phyloP scores from a whole-genome alignment of 2,329 filamentous ascomycete species.

The Trichoderma semiorbis region DNA sequence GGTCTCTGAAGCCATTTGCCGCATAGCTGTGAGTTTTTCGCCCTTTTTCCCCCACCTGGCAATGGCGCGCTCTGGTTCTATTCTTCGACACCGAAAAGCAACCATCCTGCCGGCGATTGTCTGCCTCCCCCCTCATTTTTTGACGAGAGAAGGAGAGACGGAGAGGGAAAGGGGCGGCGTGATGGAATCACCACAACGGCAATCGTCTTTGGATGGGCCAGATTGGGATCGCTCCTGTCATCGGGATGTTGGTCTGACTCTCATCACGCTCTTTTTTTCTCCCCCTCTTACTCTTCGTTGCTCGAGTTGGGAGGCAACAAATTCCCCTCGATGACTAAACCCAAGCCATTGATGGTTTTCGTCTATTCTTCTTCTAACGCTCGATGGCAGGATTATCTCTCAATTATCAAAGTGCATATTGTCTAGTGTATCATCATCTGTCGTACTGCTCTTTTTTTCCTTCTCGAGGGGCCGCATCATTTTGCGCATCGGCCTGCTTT shows the following conservation, averaged over 20 bases:
- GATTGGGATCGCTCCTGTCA: background rate
- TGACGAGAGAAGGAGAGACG: background rate
- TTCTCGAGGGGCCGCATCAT: slow-evolving; percentile 30
- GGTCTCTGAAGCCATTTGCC: background rate
- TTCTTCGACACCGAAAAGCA: background rate
- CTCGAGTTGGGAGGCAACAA: background rate
- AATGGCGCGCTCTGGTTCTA: slow-evolving; percentile 3
- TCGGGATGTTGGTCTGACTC: background rate
- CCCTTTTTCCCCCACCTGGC: slow-evolving; percentile 6
- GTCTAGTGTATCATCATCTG: slow-evolving; percentile 33
- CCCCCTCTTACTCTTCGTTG: background rate
- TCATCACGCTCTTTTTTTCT: background rate
- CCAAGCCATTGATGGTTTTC: background rate
- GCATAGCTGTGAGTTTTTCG: background rate
- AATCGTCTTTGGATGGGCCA: background rate
- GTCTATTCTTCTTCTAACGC: background rate
- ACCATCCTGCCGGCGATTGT: slow-evolving; percentile 6
- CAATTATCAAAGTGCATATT: slow-evolving; percentile 20
- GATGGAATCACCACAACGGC: background rate
- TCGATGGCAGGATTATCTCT: slow-evolving; percentile 4
- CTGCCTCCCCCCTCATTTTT: background rate
- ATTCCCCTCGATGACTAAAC: background rate
- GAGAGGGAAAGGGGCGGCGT: background rate
- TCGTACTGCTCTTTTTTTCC: slow-evolving; percentile 15
- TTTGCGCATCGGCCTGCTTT: slow-evolving; percentile 29